phyloP scores from a whole-genome alignment of 2,329 filamentous ascomycete genomes.

The Aureobasidium musti region DNA sequence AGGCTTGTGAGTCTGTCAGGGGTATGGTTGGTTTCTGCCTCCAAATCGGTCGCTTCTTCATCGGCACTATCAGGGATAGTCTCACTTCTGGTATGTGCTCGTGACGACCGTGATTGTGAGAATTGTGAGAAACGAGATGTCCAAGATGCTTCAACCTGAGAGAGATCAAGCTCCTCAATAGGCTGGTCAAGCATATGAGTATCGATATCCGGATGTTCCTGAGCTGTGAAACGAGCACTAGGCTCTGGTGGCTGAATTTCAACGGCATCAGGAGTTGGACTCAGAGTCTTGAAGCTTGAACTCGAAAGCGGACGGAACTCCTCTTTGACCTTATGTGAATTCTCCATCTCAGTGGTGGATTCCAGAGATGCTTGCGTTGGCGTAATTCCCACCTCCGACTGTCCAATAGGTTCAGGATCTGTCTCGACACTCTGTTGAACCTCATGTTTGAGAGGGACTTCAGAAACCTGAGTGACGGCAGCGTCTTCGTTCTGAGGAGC shows the following conservation, averaged over 20 bases:
- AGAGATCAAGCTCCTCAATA: slow-evolving; percentile 28
- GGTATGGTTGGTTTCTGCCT: not conserved
- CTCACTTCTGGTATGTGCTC: slow-evolving; percentile 27
- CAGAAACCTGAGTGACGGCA: not conserved
- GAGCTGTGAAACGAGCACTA: not conserved
- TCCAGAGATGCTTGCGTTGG: not conserved
- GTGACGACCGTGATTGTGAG: slow-evolving; percentile 7
- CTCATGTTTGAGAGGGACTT: not conserved
- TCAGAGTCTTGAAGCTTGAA: slow-evolving; percentile 25
- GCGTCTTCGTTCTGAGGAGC: not conserved
- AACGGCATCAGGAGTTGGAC: not conserved
- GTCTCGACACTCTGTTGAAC: slow-evolving; percentile 14
- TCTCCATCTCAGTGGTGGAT: not conserved
- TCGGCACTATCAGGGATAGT: slow-evolving; percentile 29
- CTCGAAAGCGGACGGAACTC: slow-evolving; percentile 10
- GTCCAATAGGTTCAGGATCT: not conserved
- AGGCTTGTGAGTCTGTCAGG: not conserved
- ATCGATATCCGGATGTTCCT: not conserved
- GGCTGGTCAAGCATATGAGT: not conserved
- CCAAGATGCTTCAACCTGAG: slow-evolving; percentile 26
- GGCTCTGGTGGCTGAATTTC: not conserved
- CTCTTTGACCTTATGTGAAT: not conserved
- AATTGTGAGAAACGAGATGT: slow-evolving; percentile 9
- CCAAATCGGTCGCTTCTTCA: slow-evolving; percentile 10
- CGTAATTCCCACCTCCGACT: too few relatives aligned